phyloP scores from a whole-genome alignment of 495 filamentous ascomycete species.

The Aspergillus ellipticus region DNA sequence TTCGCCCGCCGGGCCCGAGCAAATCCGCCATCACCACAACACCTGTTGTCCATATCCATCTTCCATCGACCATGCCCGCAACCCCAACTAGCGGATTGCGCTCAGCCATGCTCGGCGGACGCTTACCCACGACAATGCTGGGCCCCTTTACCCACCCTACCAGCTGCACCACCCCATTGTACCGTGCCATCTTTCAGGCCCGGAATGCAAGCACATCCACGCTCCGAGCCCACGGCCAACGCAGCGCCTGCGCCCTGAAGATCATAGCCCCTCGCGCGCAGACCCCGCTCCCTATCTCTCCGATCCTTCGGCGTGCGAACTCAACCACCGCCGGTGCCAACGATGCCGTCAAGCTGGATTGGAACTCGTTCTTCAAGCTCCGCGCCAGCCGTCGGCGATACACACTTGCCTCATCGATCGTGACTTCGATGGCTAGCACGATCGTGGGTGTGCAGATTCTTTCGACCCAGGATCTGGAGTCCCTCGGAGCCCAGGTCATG shows the following conservation, averaged over 20 bases:
- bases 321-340: slow-evolving; percentile 32
- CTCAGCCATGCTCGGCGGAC: slow-evolving; percentile 25
- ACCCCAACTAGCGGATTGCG: slow-evolving; percentile 26
- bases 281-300: slow-evolving; percentile 17
- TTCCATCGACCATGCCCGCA: slow-evolving; percentile 19
- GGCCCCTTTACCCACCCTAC: slow-evolving; percentile 19
- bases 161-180: slow-evolving; percentile 13
- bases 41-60: background rate
- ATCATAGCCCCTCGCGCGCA: slow-evolving; percentile 18
- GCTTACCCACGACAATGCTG: slow-evolving; percentile 20
- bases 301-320: slow-evolving; percentile 31
- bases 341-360: slow-evolving; percentile 58
- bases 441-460: slow-evolving; percentile 61
- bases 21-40: slow-evolving; percentile 11
- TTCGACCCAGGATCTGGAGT: slow-evolving; percentile 61
- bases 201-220: slow-evolving; percentile 18
- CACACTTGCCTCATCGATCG: slow-evolving; percentile 70
- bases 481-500: slow-evolving; percentile 60
- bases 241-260: slow-evolving; percentile 12
- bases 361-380: slow-evolving; percentile 91
- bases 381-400: slow-evolving; percentile 79
- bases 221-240: slow-evolving; percentile 2
- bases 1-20: slow-evolving; percentile 4
- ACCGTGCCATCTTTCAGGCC: slow-evolving; percentile 18
- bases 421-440: slow-evolving; percentile 57